Evolutionary conservation across 768 basidiomycete species (phyloP).

Genomic region (Scleroderma citrinum): DNA sequence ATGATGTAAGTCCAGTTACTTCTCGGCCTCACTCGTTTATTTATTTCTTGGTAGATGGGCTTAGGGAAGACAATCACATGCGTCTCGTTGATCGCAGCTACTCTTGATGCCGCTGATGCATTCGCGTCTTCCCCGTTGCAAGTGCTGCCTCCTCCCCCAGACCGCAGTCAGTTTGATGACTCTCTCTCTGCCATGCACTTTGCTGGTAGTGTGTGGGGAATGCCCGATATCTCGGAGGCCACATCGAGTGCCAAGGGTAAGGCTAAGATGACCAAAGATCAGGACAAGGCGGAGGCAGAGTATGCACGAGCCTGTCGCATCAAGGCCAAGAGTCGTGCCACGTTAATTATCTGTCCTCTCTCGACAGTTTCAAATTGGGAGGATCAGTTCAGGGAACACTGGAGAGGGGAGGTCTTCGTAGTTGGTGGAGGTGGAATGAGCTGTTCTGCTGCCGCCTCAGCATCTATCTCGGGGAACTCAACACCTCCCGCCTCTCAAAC

Average conservation of each 20-base stretch:
- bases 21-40: slow-evolving; percentile 7
- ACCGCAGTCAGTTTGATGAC: slow-evolving; percentile 25
- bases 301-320: slow-evolving; percentile 68
- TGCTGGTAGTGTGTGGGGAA: slow-evolving; percentile 76
- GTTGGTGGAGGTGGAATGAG: slow-evolving; percentile 65
- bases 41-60: slow-evolving; percentile 67
- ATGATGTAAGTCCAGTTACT: slow-evolving; percentile 67
- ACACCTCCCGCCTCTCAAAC: slow-evolving; percentile 35
- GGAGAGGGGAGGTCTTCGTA: slow-evolving; percentile 82
- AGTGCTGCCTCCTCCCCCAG: slow-evolving; percentile 35
- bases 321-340: slow-evolving; percentile 80
- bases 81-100: slow-evolving; percentile 88
- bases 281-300: slow-evolving; percentile 68
- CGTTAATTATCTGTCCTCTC: slow-evolving; percentile 93
- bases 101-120: slow-evolving; percentile 58
- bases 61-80: slow-evolving; percentile 96
- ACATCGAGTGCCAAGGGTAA: slow-evolving; percentile 47
- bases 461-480: slow-evolving; percentile 30
- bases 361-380: slow-evolving; percentile 99
- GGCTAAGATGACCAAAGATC: slow-evolving; percentile 57
- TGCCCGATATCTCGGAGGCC: slow-evolving; percentile 49
- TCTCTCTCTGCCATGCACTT: slow-evolving; percentile 53
- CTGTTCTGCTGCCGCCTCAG: slow-evolving; percentile 24
- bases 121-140: slow-evolving; percentile 59
- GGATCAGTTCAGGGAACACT: slow-evolving; percentile 96